Percentiles rank a stretch among this genome's conserved stretches.
phyloP scores from a whole-genome alignment of 1,284 basidiomycete species.

The Mycena citricolor region DNA sequence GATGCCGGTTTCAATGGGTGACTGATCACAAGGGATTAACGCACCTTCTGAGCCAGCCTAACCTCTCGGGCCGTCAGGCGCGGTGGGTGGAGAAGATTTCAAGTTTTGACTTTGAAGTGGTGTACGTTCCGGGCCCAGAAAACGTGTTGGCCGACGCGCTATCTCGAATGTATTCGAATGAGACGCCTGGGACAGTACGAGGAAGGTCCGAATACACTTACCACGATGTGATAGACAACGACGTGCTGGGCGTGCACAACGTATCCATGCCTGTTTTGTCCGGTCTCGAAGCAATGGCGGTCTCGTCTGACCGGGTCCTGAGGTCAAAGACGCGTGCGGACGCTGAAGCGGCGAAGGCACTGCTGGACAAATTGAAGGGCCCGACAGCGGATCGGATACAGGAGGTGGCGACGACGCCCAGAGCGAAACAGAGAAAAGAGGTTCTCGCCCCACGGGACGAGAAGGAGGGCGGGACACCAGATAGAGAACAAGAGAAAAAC shows the following conservation, averaged over 20 bases:
- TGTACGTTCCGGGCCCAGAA: conserved; percentile 22
- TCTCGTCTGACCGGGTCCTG: neutral
- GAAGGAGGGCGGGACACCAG: conserved; percentile 26
- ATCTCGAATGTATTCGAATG: conserved; percentile 22
- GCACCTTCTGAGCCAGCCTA: conserved; percentile 27
- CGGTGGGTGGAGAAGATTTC: conserved; percentile 31
- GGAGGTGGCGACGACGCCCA: too few relatives aligned
- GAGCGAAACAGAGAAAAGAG: too few relatives aligned
- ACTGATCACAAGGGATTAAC: conserved; percentile 34
- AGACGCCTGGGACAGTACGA: conserved; percentile 22
- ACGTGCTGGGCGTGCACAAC: conserved; percentile 24
- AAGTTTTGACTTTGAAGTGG: conserved; percentile 24
- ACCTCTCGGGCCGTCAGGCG: conserved; percentile 29
- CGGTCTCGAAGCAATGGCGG: conserved; percentile 18
- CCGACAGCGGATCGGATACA: too few relatives aligned
- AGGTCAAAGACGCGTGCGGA: conserved; percentile 1
- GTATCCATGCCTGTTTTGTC: conserved; percentile 16
- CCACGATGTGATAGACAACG: neutral
- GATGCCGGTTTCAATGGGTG: conserved; percentile 26
- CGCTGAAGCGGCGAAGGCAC: conserved; percentile 6
- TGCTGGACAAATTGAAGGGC: conserved; percentile 3
- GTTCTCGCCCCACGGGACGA: conserved; percentile 24
- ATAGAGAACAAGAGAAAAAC: too few relatives aligned
- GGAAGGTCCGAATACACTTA: conserved; percentile 16
- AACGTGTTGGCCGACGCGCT: conserved; percentile 25